Conservation (phyloP, 2,329 filamentous ascomycete genomes). For the Cladosporium velox region DNA sequence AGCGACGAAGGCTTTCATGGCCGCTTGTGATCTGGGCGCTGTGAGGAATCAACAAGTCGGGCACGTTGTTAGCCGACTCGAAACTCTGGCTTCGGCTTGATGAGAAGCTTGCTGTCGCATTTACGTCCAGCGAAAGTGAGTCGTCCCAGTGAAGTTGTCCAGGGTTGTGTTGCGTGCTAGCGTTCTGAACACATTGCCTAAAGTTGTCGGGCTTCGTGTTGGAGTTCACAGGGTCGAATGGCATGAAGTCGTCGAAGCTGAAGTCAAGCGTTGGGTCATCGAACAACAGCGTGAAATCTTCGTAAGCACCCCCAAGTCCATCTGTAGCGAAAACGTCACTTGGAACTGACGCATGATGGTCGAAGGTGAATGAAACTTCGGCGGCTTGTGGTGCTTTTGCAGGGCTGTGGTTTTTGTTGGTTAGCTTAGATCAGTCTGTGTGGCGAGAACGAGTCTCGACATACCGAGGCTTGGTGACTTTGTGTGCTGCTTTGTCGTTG, state of each 20-base stretch:
- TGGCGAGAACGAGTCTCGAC: conserved; percentile 10
- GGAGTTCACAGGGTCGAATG: conserved; percentile 11
- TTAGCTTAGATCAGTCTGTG: conserved; percentile 10
- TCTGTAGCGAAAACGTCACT: conserved; percentile 12
- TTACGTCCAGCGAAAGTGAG: background rate
- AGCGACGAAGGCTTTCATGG: conserved; percentile 8
- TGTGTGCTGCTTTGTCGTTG: conserved; percentile 23
- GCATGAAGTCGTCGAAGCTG: conserved; percentile 26
- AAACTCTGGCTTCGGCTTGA: background rate
- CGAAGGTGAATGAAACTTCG: conserved; percentile 1
- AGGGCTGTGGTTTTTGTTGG: background rate
- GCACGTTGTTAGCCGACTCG: background rate
- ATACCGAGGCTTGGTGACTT: conserved; percentile 26
- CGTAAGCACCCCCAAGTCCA: conserved; percentile 23
- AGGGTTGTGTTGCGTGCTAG: background rate
- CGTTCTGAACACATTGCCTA: conserved; percentile 8
- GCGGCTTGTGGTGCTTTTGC: background rate
- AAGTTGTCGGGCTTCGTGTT: conserved; percentile 8
- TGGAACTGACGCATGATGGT: background rate
- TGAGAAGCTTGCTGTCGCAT: background rate
- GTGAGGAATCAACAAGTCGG: background rate
- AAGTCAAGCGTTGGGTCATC: conserved; percentile 29
- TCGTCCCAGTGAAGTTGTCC: background rate
- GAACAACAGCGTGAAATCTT: conserved; percentile 31
- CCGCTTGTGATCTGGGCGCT: background rate